These are phyloP conservation scores for Barnettozyma sucrosica DNA, from an alignment of 805 yeast species.

Conservation along the genomic window DNA sequence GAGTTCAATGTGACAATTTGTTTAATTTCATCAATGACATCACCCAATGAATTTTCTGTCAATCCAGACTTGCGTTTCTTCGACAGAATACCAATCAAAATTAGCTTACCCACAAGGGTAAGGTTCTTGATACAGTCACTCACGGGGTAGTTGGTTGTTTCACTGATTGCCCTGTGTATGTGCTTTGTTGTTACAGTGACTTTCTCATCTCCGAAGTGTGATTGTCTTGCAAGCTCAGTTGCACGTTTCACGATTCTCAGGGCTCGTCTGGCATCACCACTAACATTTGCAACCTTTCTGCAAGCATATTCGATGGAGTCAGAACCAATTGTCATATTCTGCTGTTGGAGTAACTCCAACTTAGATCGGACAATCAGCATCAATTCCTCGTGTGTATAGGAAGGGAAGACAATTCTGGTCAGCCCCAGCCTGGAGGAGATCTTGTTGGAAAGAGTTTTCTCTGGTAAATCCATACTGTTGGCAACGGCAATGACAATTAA, in stretches of 20 bases:
- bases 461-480: conserved; percentile 96
- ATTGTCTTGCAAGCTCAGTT: conserved; percentile 60
- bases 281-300: conserved; percentile 89
- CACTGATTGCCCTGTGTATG: conserved; percentile 73
- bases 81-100: conserved; percentile 62
- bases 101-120: conserved; percentile 64
- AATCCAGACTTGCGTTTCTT: conserved; percentile 61
- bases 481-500: conserved; percentile 90
- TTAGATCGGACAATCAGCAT: conserved; percentile 69
- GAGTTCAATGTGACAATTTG: conserved; percentile 41
- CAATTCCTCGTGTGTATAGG: conserved; percentile 78
- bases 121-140: conserved; percentile 49
- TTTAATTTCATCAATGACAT: conserved; percentile 70
- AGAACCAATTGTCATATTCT: conserved; percentile 35
- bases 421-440: conserved; percentile 88
- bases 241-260: conserved; percentile 84
- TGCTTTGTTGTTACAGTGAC: conserved; percentile 65
- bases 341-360: conserved; percentile 42
- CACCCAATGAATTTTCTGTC: conserved; percentile 70
- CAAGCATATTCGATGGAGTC: conserved; percentile 92
- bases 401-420: conserved; percentile 79
- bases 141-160: conserved; percentile 73
- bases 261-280: conserved; percentile 96
- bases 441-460: conserved; percentile 78
- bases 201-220: conserved; percentile 16